Conservation (phyloP, 495 filamentous ascomycete genomes). For the Penicillium daleae region DNA sequence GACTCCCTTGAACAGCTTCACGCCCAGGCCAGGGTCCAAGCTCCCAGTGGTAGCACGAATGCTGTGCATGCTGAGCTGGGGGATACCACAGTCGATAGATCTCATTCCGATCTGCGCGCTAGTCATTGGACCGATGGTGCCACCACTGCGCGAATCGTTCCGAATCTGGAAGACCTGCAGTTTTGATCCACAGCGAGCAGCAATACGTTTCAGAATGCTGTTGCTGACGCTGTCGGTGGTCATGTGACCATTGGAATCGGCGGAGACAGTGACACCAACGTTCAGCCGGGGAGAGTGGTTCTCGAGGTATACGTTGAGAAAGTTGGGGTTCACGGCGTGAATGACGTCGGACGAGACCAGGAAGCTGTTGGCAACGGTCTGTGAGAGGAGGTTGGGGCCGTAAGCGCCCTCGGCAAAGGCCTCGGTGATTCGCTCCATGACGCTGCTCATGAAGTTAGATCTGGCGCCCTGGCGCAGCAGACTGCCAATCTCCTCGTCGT, state of each 20-base stretch:
- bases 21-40: slow-evolving; percentile 85
- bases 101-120: slow-evolving; percentile 78
- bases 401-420: slow-evolving; percentile 57
- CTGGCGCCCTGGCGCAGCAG: slow-evolving; percentile 86
- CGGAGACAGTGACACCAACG: slow-evolving; percentile 78
- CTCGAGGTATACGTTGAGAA: slow-evolving; percentile 75
- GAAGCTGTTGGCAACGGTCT: slow-evolving; percentile 91
- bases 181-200: slow-evolving; percentile 65
- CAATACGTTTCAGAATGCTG: slow-evolving; percentile 73
- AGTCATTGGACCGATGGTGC: slow-evolving; percentile 95
- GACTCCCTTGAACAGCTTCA: slow-evolving; percentile 87
- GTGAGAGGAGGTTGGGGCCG: slow-evolving; percentile 70
- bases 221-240: slow-evolving; percentile 84
- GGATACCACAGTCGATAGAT: slow-evolving; percentile 86
- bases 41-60: slow-evolving; percentile 89
- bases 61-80: slow-evolving; percentile 93
- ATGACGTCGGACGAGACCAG: slow-evolving; percentile 91
- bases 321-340: slow-evolving; percentile 96
- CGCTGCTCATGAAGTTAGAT: slow-evolving; percentile 80
- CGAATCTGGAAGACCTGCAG: slow-evolving; percentile 94
- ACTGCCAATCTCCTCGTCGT: slow-evolving; percentile 95
- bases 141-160: slow-evolving; percentile 85
- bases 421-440: slow-evolving; percentile 80
- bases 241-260: slow-evolving; percentile 93
- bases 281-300: slow-evolving; percentile 90